Conservation (phyloP, 768 basidiomycete species). For the Serpula lacrymans region DNA sequence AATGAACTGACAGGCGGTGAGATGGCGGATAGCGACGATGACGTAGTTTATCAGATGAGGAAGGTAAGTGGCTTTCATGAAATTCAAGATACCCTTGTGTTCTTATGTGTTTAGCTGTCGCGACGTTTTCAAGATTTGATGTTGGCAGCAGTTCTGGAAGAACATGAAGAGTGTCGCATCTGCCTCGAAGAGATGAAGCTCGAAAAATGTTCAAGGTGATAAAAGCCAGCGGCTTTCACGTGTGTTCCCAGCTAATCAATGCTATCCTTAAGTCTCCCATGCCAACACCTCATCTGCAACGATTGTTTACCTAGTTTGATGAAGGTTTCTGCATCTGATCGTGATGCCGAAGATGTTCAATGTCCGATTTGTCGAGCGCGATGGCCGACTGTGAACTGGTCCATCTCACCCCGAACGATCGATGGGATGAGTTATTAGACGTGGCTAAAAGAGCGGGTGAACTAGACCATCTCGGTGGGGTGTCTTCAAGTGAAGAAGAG, state of each 20-base stretch:
- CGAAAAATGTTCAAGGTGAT: constrained; percentile 35
- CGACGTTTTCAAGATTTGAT: constrained; percentile 38
- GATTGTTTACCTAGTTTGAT: constrained; percentile 31
- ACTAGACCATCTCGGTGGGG: constrained; percentile 33
- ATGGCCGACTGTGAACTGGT: constrained; percentile 30
- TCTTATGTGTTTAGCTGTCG: constrained; percentile 31
- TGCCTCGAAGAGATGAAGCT: constrained; percentile 33
- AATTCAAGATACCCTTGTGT: neutral
- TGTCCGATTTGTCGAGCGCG: constrained; percentile 37
- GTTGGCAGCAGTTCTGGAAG: constrained; percentile 31
- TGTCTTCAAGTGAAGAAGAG: constrained; percentile 42
- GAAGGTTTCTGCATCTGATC: constrained; percentile 12
- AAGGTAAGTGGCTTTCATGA: constrained; percentile 27
- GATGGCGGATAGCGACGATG: constrained; percentile 25
- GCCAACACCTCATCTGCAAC: constrained; percentile 43
- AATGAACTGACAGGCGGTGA: constrained; percentile 30
- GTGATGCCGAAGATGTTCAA: constrained; percentile 26
- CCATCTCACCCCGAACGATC: constrained; percentile 34
- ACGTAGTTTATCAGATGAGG: constrained; percentile 35
- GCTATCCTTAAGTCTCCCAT: constrained; percentile 31
- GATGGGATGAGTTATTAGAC: constrained; percentile 42
- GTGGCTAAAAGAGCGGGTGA: constrained; percentile 37
- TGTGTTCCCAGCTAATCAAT: neutral
- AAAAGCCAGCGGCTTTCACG: neutral
- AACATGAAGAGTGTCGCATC: constrained; percentile 36